Conservation (phyloP, 2,329 filamentous ascomycete genomes). For the Polytolypa hystricis region DNA sequence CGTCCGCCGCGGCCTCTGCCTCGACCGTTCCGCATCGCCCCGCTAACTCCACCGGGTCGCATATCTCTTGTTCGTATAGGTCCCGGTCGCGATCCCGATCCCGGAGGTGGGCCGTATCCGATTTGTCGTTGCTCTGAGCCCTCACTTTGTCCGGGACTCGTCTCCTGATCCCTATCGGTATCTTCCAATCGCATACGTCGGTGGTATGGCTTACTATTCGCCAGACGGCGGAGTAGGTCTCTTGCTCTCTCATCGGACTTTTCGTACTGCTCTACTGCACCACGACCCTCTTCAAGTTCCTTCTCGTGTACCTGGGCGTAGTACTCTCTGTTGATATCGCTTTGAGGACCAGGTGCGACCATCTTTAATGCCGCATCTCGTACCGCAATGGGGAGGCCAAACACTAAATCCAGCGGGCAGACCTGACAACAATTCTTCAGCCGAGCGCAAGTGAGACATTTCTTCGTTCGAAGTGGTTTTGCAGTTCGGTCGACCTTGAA, state of each 20-base stretch:
- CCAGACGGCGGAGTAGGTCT: slow-evolving; percentile 72
- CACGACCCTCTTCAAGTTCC: slow-evolving; percentile 84
- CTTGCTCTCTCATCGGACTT: slow-evolving; percentile 96
- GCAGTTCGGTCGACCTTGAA: slow-evolving; percentile 90
- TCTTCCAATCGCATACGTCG: slow-evolving; percentile 76
- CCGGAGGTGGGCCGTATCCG: slow-evolving; percentile 44
- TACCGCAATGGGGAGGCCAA: slow-evolving; percentile 87
- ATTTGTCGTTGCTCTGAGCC: slow-evolving; percentile 19
- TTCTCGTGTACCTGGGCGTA: slow-evolving; percentile 96
- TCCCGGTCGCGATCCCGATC: slow-evolving; percentile 50
- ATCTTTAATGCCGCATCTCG: slow-evolving; percentile 95
- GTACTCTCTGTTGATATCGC: slow-evolving; percentile 90
- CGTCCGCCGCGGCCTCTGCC: slow-evolving; percentile 41
- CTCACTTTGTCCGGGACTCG: slow-evolving; percentile 34
- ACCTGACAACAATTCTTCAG: slow-evolving; percentile 98
- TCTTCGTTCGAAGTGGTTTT: slow-evolving; percentile 85
- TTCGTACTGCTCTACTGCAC: slow-evolving; percentile 78
- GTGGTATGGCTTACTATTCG: slow-evolving; percentile 90
- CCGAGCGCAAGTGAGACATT: slow-evolving; percentile 91
- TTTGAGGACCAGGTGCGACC: slow-evolving; percentile 85
- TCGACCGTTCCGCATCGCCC: slow-evolving; percentile 31
- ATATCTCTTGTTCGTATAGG: slow-evolving; percentile 66
- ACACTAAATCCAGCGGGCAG: slow-evolving; percentile 96
- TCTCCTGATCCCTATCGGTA: slow-evolving; percentile 55
- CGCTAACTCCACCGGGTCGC: slow-evolving; percentile 36